Base-by-base conservation (phyloP, 441 rosid species). In the Sinapis alba region DNA sequence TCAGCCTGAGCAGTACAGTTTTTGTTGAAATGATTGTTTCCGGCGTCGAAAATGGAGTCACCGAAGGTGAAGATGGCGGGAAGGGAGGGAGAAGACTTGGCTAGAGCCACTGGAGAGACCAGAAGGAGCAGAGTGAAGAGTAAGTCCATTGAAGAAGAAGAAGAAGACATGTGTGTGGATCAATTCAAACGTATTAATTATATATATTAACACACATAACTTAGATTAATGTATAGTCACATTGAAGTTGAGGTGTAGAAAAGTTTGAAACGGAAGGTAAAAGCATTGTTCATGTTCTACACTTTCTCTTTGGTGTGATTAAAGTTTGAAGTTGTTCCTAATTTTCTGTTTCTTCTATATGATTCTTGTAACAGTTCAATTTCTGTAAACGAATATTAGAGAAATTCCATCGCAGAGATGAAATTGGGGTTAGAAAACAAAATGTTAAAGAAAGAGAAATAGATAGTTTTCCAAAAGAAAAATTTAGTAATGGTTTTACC, bases 1-100 rank as follows among this genome's bases (percentile, higher is more conserved):
- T 88, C 86, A 10, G 91, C 93, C 73, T 83, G 90, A 15, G 83
- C 92, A 15, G 83, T 78, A 68, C 93, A 89, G 54, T 85, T 88
- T 64, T 82, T 75, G 80, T 78, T 86, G 68, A 82, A 83, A 61
- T 79, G 90, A 67, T 86, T 89, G 87, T 82, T 92, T 59, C 92
- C 92, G 7, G 84, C 86, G 76, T 89, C 89, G 7, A 89, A 79
- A 11, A 87, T 75, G 27, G 95, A 88, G 83, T 88, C 91, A 0
- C 92, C 88, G 1, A 88, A 86, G 7, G 68, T 74, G 63, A 85
- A 86, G 28, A 88, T 69, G 30, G 88, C 84, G 1, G 88, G 83
- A 9, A 84, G 83, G 16, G 72, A 20, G 38, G 68, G 54, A 75
- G 66, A n/a, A 62, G 28, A n/a, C 24, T 54, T 71, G 9, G 63